A percentile compares a stretch with the other conserved stretches of the same genome.
Evolutionary conservation across 2,329 filamentous ascomycete genomes (phyloP).

Genomic region (Gnomoniopsis smithogilvyi): DNA sequence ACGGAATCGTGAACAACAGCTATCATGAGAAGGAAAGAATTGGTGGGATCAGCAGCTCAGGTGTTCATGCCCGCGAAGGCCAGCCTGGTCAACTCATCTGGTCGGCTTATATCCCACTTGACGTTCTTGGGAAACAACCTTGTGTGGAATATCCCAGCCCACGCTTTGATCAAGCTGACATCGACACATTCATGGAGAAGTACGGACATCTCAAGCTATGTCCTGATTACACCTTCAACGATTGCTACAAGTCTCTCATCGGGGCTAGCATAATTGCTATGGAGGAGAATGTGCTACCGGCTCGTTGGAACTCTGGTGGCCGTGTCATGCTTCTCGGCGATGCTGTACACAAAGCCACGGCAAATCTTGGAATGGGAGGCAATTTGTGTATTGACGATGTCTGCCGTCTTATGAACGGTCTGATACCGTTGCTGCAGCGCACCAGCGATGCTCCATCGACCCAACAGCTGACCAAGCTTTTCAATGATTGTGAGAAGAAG

Average conservation of each 20-base stretch:
- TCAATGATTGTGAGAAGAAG: constrained; percentile 19
- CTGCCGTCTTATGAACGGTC: constrained; percentile 17
- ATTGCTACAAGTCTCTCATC: not conserved
- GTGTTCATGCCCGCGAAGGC: not conserved
- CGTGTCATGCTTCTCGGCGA: constrained; percentile 10
- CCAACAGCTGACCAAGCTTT: constrained; percentile 17
- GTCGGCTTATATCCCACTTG: not conserved
- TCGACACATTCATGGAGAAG: not conserved
- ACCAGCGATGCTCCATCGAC: constrained; percentile 14
- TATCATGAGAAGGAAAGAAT: not conserved
- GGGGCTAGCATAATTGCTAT: constrained; percentile 18
- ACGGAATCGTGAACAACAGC: not conserved
- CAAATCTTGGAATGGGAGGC: constrained; percentile 19
- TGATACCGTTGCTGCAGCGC: constrained; percentile 19
- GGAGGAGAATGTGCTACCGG: constrained; percentile 20
- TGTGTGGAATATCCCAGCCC: not conserved
- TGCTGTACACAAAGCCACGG: constrained; percentile 19
- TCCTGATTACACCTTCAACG: not conserved
- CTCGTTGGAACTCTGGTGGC: constrained; percentile 16
- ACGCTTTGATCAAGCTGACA: not conserved
- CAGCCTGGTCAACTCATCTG: not conserved
- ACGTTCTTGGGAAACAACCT: not conserved
- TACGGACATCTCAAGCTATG: not conserved
- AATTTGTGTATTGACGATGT: constrained; percentile 20
- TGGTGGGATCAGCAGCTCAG: not conserved